These are phyloP conservation scores for Capronia epimyces DNA, from an alignment of 2,329 filamentous ascomycete species.

Conservation along the genomic window DNA sequence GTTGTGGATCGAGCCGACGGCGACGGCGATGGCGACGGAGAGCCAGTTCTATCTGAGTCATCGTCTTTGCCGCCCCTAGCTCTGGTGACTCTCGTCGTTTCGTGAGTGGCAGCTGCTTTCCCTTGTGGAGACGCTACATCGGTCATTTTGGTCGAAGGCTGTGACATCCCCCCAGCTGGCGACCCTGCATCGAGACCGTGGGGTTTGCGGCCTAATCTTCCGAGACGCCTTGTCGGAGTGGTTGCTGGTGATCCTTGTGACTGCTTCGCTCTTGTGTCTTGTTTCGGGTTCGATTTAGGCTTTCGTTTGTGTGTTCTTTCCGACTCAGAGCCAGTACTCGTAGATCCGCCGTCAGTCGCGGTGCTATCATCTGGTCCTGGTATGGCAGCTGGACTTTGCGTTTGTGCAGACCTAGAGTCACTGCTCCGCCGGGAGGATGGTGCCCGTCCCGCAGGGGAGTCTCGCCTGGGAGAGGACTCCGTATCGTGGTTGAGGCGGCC, in stretches of 20 bases:
- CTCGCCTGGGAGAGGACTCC: no score
- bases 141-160: background rate
- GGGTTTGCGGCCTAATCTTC: background rate
- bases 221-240: conserved; percentile 1
- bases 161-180: background rate
- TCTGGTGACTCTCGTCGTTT: background rate
- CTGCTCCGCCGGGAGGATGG: background rate
- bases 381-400: background rate
- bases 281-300: background rate
- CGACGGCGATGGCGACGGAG: conserved; percentile 17
- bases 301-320: conserved; percentile 12
- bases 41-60: conserved; percentile 5
- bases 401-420: background rate
- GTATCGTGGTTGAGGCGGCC: background rate
- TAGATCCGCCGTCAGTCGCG: background rate
- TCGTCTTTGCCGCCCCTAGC: conserved; percentile 1
- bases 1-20: conserved; percentile 3
- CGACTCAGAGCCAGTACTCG: background rate
- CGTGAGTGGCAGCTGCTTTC: no score
- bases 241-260: background rate
- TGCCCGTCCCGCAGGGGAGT: no score
- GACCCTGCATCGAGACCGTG: background rate
- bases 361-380: background rate
- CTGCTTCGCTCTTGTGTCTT: background rate
- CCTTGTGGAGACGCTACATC: conserved; percentile 22